Percentiles rank a stretch among this genome's conserved stretches.
Conservation (phyloP, 1,284 basidiomycete species). For the Takashimella koratensis region DNA sequence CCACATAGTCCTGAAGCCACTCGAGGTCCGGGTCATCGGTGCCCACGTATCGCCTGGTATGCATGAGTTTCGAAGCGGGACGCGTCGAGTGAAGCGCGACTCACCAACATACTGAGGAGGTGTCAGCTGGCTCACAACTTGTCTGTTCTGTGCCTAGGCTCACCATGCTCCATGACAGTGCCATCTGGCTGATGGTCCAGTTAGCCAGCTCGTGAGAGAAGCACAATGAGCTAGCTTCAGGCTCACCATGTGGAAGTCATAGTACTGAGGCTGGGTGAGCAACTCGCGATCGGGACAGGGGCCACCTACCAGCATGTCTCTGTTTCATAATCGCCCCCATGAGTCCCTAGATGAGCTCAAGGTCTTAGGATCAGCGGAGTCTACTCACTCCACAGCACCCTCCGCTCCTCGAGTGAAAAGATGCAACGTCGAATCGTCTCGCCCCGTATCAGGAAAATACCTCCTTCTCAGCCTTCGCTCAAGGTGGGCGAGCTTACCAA, state of each 20-base stretch:
- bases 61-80: no score
- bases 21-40: constrained; percentile 14
- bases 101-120: constrained; percentile 22
- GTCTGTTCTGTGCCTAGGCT: constrained; percentile 7
- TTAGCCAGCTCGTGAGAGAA: constrained; percentile 4
- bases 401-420: not conserved
- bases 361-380: no score
- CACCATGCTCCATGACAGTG: constrained; percentile 12
- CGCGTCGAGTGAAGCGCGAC: not conserved
- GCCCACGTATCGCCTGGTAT: constrained; percentile 30
- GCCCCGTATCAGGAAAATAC: not conserved
- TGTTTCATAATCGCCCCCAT: no score
- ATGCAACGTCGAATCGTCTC: not conserved
- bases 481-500: no score
- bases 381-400: not conserved
- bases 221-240: not conserved
- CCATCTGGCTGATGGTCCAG: constrained; percentile 14
- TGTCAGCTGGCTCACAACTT: constrained; percentile 22
- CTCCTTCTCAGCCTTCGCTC: no score
- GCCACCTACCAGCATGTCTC: not conserved
- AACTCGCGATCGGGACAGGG: no score
- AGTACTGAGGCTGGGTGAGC: constrained; percentile 17
- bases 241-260: constrained; percentile 28
- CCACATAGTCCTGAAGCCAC: constrained; percentile 38
- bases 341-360: no score